Conservation (phyloP, 148 eudicot genomes). For the Rhododendron ovatum region DNA sequence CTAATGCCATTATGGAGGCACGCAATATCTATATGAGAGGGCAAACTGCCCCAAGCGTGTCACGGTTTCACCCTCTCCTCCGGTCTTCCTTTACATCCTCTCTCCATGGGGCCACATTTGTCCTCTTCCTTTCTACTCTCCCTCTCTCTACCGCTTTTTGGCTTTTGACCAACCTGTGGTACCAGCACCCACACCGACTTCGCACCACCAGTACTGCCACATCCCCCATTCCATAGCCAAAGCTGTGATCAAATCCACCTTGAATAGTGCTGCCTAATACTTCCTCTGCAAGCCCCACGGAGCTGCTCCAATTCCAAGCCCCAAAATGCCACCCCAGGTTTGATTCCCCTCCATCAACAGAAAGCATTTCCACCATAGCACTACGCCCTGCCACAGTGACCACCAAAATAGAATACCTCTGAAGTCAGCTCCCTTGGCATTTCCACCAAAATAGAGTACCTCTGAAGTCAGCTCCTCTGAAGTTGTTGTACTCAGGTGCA, state of each 20-base stretch:
- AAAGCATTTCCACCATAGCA: not conserved
- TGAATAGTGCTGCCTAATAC: not conserved
- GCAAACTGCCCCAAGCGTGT: not conserved
- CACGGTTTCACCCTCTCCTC: not conserved
- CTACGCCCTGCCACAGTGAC: not conserved
- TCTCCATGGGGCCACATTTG: not conserved
- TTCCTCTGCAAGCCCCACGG: not conserved
- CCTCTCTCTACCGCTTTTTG: not conserved
- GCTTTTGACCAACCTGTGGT: not conserved
- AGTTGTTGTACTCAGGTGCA: no score
- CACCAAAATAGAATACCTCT: not conserved
- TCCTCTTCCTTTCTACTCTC: not conserved
- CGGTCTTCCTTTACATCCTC: not conserved
- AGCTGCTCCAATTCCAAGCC: not conserved
- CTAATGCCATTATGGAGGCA: not conserved
- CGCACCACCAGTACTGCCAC: not conserved
- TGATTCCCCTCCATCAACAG: not conserved
- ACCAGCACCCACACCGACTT: not conserved
- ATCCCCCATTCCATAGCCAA: not conserved
- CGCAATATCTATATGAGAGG: not conserved
- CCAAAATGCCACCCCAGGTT: not conserved
- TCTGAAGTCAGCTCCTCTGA: not conserved
- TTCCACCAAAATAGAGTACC: not conserved
- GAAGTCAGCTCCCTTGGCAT: not conserved
- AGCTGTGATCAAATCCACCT: not conserved